phyloP scores from a whole-genome alignment of 768 basidiomycete genomes.

The Neoboletus brunneissimus region DNA sequence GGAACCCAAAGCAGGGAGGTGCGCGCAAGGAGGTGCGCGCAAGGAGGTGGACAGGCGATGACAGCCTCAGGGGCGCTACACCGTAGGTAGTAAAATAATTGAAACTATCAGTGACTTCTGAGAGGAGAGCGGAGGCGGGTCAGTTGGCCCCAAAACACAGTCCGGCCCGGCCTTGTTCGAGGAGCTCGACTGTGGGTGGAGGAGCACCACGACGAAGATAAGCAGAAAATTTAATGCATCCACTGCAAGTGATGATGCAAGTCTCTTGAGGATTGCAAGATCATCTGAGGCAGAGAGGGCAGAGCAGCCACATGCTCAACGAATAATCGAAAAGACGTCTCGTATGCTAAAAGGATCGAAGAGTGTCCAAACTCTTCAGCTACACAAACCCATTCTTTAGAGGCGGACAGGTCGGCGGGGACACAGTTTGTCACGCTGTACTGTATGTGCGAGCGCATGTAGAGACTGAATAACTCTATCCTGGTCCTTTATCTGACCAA shows the following conservation, averaged over 20 bases:
- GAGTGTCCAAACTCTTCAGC: background rate
- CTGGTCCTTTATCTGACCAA: background rate
- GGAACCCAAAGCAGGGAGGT: too few species aligned
- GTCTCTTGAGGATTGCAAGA: background rate
- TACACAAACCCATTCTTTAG: background rate
- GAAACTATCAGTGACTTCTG: too few species aligned
- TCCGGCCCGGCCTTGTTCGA: constrained; percentile 3
- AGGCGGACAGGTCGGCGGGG: background rate
- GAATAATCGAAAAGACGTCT: background rate
- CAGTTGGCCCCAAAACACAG: background rate
- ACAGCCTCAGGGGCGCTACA: too few species aligned
- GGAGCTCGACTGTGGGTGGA: constrained; percentile 27
- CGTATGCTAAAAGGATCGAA: constrained; percentile 4
- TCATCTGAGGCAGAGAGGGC: background rate
- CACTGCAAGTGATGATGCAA: background rate
- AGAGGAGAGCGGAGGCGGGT: background rate
- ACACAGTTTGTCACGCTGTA: background rate
- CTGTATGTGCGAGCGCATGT: background rate
- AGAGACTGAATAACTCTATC: background rate
- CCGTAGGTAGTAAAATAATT: too few species aligned
- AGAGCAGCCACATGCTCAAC: background rate
- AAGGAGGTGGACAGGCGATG: too few species aligned
- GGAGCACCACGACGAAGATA: constrained; percentile 9
- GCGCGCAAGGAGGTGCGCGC: too few species aligned
- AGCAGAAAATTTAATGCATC: constrained; percentile 12